These are phyloP conservation scores for Pecoramyces ruminantium DNA, from an alignment of 192 early-diverging fungal species.

Conservation along the genomic window DNA sequence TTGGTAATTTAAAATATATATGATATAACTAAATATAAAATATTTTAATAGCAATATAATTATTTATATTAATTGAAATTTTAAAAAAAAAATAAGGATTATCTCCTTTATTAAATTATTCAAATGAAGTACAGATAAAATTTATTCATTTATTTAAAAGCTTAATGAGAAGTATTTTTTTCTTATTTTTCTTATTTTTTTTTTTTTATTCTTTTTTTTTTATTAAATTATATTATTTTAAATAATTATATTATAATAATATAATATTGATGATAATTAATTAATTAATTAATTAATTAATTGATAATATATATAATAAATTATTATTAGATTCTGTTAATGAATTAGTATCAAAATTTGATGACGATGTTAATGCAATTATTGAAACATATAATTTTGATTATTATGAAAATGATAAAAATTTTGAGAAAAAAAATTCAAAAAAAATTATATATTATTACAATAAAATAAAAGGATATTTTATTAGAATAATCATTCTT, in stretches of 20 bases:
- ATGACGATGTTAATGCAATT: not conserved
- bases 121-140: too few species aligned
- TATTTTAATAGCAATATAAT: too few species aligned
- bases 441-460: not conserved
- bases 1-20: not conserved
- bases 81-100: too few species aligned
- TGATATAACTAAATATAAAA: too few species aligned
- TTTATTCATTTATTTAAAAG: too few species aligned
- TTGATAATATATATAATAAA: not conserved
- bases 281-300: not conserved
- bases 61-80: too few species aligned
- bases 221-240: too few species aligned
- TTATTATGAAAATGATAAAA: not conserved
- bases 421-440: too few species aligned
- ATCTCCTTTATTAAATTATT: too few species aligned
- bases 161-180: too few species aligned
- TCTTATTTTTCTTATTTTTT: too few species aligned
- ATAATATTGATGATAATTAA: not conserved
- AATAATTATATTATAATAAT: not conserved
- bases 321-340: not conserved
- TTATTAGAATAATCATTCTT: not conserved
- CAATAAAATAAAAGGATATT: not conserved
- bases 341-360: not conserved
- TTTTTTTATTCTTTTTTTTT: too few species aligned
- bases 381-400: not conserved